Percentiles rank a stretch among this genome's conserved stretches.
phyloP scores from a whole-genome alignment of 2,329 filamentous ascomycete genomes.

The Taxawa tesnikishii region DNA sequence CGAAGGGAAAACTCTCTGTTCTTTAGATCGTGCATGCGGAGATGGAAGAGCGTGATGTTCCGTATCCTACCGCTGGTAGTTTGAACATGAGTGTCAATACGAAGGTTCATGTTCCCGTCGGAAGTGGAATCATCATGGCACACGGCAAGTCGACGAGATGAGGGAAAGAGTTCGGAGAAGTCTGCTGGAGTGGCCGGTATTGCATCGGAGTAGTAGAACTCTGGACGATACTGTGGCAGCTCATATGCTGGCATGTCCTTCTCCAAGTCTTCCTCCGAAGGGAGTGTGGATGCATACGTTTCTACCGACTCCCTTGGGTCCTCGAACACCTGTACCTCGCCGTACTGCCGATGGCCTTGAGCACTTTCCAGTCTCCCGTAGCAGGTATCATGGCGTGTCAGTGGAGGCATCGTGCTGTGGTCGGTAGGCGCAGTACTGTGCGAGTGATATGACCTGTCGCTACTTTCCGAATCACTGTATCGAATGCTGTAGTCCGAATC shows the following conservation, averaged over 20 bases:
- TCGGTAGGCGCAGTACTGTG: conserved; percentile 11
- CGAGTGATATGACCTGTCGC: conserved; percentile 10
- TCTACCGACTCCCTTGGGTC: conserved; percentile 53
- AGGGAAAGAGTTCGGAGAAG: conserved; percentile 79
- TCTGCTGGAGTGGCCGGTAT: conserved; percentile 68
- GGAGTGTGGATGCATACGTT: conserved; percentile 66
- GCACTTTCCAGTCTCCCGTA: conserved; percentile 9
- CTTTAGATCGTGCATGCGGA: conserved; percentile 86
- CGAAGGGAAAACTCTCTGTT: conserved; percentile 81
- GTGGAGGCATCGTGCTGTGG: conserved; percentile 11
- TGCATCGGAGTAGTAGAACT: conserved; percentile 51
- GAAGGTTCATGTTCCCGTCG: conserved; percentile 94
- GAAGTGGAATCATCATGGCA: conserved; percentile 80
- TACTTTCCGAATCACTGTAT: conserved; percentile 7
- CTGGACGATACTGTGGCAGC: conserved; percentile 49
- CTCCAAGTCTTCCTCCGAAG: conserved; percentile 46
- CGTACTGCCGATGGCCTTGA: neutral
- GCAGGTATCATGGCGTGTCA: conserved; percentile 16
- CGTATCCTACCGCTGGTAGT: conserved; percentile 36
- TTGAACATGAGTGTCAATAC: conserved; percentile 64
- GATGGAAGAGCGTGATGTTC: conserved; percentile 73
- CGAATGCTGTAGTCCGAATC: conserved; percentile 3
- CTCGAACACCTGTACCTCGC: too few relatives aligned
- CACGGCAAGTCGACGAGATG: conserved; percentile 65
- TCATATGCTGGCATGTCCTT: conserved; percentile 38